phyloP scores from a whole-genome alignment of 441 rosid genomes.

The Eruca vesicaria region DNA sequence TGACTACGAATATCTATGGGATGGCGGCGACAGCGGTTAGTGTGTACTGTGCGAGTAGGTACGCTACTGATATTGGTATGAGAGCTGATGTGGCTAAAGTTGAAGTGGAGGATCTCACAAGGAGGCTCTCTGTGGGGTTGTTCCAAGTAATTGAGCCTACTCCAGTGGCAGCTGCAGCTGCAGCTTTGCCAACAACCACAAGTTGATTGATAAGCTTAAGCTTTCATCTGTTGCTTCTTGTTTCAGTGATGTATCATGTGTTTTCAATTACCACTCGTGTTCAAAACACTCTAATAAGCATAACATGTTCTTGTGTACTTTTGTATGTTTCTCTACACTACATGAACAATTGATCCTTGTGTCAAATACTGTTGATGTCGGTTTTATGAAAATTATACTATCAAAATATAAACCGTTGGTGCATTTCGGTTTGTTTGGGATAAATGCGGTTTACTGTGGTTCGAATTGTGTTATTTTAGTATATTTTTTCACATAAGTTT shows the following conservation, averaged over 20 bases:
- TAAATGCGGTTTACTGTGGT: not conserved
- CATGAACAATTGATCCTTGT: not conserved
- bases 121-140: constrained; percentile 56
- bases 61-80: constrained; percentile 84
- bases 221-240: not conserved
- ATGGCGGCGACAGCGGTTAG: constrained; percentile 78
- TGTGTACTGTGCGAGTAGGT: constrained; percentile 74
- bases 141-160: constrained; percentile 55
- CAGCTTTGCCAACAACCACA: not conserved
- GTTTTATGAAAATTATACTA: no score
- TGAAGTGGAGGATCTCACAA: constrained; percentile 71
- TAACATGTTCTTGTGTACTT: not conserved
- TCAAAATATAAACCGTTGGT: not conserved
- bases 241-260: not conserved
- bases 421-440: not conserved
- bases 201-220: not conserved
- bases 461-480: no score
- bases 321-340: not conserved
- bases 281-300: not conserved
- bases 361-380: not conserved
- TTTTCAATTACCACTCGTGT: not conserved
- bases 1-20: constrained; percentile 76
- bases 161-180: constrained; percentile 16
- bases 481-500: not conserved
- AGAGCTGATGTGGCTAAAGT: constrained; percentile 77